Evolutionary conservation across 2,329 filamentous ascomycete genomes (phyloP).

Genomic region (Calycina herbarum): DNA sequence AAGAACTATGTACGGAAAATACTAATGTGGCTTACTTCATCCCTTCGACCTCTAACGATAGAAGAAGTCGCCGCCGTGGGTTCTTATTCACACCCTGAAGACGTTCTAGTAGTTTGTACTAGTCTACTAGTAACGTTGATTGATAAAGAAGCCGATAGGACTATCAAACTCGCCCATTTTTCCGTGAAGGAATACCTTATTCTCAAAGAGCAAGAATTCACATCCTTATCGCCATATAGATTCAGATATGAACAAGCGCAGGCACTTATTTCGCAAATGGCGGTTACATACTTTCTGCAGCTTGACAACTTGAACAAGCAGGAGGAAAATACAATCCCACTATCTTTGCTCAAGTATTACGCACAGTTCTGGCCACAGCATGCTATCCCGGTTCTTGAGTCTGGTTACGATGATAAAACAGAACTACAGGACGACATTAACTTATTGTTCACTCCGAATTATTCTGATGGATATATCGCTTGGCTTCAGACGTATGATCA

Average conservation of each 20-base stretch:
- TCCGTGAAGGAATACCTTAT: conserved; percentile 37
- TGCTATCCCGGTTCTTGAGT: not conserved
- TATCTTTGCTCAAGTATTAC: not conserved
- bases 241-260: not conserved
- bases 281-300: not conserved
- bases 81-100: not conserved
- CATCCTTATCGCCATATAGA: not conserved
- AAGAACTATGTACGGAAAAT: not conserved
- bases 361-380: not conserved
- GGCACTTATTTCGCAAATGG: not conserved
- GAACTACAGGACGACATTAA: not conserved
- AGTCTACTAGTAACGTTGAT: conserved; percentile 20
- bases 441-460: not conserved
- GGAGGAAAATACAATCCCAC: not conserved
- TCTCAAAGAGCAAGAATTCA: not conserved
- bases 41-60: conserved; percentile 8
- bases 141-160: conserved; percentile 39
- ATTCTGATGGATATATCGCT: not conserved
- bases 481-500: not conserved
- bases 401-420: not conserved
- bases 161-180: conserved; percentile 40
- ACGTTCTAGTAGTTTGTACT: conserved; percentile 2
- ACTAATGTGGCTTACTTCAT: conserved; percentile 16
- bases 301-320: not conserved
- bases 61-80: conserved; percentile 15